Evolutionary conservation across 305 asterid species (phyloP).

Genomic region (Fraxinus baroniana): DNA sequence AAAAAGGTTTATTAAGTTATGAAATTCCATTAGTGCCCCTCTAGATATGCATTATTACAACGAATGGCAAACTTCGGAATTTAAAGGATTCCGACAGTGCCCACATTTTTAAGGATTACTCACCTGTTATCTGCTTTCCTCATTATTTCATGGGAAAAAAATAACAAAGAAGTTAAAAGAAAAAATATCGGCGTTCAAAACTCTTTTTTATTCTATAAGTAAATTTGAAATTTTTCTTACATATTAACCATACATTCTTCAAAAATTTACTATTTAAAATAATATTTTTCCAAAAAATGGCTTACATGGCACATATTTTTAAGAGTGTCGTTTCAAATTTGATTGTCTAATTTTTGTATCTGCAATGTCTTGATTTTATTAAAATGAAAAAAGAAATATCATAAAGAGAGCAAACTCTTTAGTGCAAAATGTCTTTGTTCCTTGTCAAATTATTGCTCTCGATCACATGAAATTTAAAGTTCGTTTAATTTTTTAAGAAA

Average conservation of each 20-base stretch:
- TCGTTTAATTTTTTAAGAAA: neutral
- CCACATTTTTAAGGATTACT: neutral
- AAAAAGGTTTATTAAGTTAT: neutral
- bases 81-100: neutral
- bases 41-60: slow-evolving; percentile 11
- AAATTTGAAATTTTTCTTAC: neutral
- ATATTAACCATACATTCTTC: neutral
- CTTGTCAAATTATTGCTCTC: neutral
- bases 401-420: neutral
- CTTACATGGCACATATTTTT: neutral
- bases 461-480: neutral
- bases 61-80: neutral
- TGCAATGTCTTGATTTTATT: neutral
- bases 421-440: neutral
- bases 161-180: neutral
- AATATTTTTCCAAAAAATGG: neutral
- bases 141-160: neutral
- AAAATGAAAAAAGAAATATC: neutral
- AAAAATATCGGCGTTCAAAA: neutral
- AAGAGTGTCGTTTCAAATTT: neutral
- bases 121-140: neutral
- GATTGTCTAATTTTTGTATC: neutral
- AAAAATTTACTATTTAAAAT: too few relatives aligned
- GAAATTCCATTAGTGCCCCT: slow-evolving; percentile 26
- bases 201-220: neutral